Base-by-base conservation (phyloP, 2,329 filamentous ascomycete species). In the Hypoxylon sp. region DNA sequence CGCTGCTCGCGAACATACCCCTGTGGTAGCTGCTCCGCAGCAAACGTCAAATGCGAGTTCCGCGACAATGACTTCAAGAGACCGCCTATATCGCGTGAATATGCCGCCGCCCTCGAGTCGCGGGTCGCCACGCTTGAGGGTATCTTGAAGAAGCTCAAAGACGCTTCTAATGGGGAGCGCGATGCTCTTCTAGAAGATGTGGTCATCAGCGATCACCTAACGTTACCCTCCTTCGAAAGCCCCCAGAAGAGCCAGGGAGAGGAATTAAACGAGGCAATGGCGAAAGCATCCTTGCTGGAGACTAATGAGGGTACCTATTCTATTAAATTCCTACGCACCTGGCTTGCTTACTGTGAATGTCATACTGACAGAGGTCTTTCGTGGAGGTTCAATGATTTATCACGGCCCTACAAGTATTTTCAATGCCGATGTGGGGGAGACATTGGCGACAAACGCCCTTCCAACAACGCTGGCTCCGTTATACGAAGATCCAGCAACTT, bases 1-100 rank as follows among this genome's bases (percentile, higher is more conserved):
- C 35, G 35, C 35, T 37, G 35, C 35, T 37, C 35, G 13, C 35
- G 35, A 37, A 37, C 35, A 14, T 37, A 37, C 35, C 35, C 35
- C n/a, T 37, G 35, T 37, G 14, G 35, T n/a, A 37, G 14, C 14
- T 37, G 35, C 14, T 37, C 35, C 13, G 35, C 35, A n/a, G 13
- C 35, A 37, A 37, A 37, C 11, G 35, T 37, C 14, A 37, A 37
- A 37, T 37, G 35, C 35, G 35, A 37, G 35, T 37, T 37, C n/a
- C 35, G 35, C 35, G 35, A 54, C 13, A 54, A 54, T 54, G 51
- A 54, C 22, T 54, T 39, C 22, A 54, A 53, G 22, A 33, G 51
- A 37, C 51, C 51, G 8, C 51, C 51, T 3, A 14, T 42, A 39
- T 54, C 51, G 14, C 51, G 51, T 10, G 51, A 54, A 19, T 54